Base-by-base conservation (phyloP, 2,329 filamentous ascomycete species). In the Curvularia hawaiiensis region DNA sequence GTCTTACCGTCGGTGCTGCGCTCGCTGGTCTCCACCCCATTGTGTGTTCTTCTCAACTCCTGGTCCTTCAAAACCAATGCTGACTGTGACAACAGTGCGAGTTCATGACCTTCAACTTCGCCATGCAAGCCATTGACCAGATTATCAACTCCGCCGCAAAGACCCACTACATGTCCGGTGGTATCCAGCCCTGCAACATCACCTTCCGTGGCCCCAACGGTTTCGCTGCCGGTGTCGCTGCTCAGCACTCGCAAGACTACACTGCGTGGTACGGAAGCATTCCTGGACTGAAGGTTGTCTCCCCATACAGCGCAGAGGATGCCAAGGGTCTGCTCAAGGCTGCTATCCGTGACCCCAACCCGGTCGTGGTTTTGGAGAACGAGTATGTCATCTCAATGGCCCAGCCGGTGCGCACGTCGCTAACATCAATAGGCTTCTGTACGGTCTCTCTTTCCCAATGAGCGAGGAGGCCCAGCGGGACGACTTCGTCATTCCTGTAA, bases 71-170 rank as follows among this genome's bases (percentile, higher is more conserved):
- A 52, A 45, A 45, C 56, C 48, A 35, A 44, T 30, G 18, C 63
- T 64, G 54, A 71, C 66, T 60, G 38, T 64, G 12, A 56, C 18
- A 8, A 50, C 66, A 95, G 91, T 95, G 90, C 86, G 95, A 99
- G 84, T 99, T 99, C 86, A 99, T 99, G 95, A 99, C 95, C 75
- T 98, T 97, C 88, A 99, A 99, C 87, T 98, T 98, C 78, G 94
- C 95, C 79, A 99, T 99, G 95, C 95, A 99, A 84, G 92, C 95
- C 77, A 99, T 99, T 80, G 95, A 99, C 79, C 95, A 99, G 80
- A 91, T 99, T 77, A 93, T 99, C 87, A 99, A 99, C 88, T 98
- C 94, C 49, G 95, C 85, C 70, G 95, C 92, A 76, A 99, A 99
- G 86, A 99, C 95, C 56, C 94, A 99, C 76, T 99, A 99, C 85